These are phyloP conservation scores for Acacia concinna DNA, from an alignment of 331 rosid genomes.

Conservation along the genomic window DNA sequence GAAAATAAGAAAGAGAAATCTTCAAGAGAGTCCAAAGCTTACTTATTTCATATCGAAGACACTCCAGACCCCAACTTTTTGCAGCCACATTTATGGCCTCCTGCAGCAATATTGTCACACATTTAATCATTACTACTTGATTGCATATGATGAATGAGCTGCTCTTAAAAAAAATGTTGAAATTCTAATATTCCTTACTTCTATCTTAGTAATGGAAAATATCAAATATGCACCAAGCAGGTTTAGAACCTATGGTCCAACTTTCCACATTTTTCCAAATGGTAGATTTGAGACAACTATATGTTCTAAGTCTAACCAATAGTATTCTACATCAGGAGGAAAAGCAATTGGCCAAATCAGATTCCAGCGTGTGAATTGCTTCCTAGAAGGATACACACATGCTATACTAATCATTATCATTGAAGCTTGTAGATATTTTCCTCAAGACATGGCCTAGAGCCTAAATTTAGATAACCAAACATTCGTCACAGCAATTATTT, in stretches of 20 bases:
- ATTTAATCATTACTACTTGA: slow-evolving; percentile 20
- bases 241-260: not conserved
- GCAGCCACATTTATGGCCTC: slow-evolving; percentile 88
- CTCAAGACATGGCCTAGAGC: too few species aligned
- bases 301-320: not conserved
- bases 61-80: slow-evolving; percentile 85
- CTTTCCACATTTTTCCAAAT: not conserved
- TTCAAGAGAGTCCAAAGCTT: slow-evolving; percentile 31
- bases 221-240: not conserved
- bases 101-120: slow-evolving; percentile 51
- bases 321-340: not conserved
- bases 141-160: not conserved
- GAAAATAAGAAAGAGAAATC: slow-evolving; percentile 9
- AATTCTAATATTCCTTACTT: not conserved
- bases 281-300: not conserved
- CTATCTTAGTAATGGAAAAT: not conserved
- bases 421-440: too few species aligned
- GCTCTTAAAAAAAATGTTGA: not conserved
- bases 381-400: not conserved
- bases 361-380: not conserved
- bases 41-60: slow-evolving; percentile 98
- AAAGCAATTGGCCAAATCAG: not conserved
- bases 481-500: too few species aligned
- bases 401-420: not conserved
- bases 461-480: too few species aligned